These are phyloP conservation scores for Vanilla planifolia DNA, from an alignment of 106 monocot genomes.

Conservation along the genomic window DNA sequence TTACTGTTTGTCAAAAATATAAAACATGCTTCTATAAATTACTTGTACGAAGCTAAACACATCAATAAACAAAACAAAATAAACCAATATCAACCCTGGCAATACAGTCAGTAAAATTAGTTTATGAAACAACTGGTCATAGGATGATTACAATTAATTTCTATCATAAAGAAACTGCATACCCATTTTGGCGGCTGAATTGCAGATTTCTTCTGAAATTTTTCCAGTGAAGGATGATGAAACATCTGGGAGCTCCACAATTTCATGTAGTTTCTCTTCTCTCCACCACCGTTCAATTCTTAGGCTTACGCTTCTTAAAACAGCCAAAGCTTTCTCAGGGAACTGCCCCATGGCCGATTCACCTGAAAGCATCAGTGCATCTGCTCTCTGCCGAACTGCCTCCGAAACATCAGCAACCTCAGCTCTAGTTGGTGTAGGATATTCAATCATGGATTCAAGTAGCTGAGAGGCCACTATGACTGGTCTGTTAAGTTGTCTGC, in stretches of 20 bases:
- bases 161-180: constrained; percentile 8
- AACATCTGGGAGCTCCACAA: constrained; percentile 66
- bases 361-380: constrained; percentile 97
- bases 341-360: constrained; percentile 97
- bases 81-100: too few species aligned
- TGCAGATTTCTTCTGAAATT: constrained; percentile 97
- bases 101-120: background rate
- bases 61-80: too few species aligned
- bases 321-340: constrained; percentile 89
- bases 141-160: too few species aligned
- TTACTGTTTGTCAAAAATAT: too few species aligned
- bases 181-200: constrained; percentile 99
- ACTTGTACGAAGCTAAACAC: too few species aligned
- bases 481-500: constrained; percentile 93
- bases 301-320: constrained; percentile 82
- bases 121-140: background rate
- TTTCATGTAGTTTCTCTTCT: constrained; percentile 77
- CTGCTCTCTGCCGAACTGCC: constrained; percentile 87
- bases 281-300: constrained; percentile 98
- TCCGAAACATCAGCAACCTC: constrained; percentile 99
- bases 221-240: constrained; percentile 83
- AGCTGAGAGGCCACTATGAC: constrained; percentile 97
- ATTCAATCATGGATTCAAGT: constrained; percentile 98
- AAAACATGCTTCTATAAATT: too few species aligned
- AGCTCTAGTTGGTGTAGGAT: constrained; percentile 95